These are phyloP conservation scores for Triticum timopheevii DNA, from an alignment of 176 grass and related monocot genomes.

Conservation along the genomic window DNA sequence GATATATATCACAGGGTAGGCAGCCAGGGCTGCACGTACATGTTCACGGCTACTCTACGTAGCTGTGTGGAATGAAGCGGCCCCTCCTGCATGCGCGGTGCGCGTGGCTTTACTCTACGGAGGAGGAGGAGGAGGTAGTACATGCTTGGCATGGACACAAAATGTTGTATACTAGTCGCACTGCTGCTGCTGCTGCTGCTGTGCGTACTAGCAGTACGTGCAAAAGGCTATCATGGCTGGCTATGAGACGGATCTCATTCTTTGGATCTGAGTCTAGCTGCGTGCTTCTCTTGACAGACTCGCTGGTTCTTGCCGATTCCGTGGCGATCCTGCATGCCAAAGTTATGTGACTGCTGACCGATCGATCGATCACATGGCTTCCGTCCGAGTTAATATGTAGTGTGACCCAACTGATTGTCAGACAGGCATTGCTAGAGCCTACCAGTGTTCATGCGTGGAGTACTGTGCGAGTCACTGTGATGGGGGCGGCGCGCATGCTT, in stretches of 20 bases:
- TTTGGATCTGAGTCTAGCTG: conserved; percentile 14
- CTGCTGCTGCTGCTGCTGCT: neutral
- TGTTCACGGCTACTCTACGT: neutral
- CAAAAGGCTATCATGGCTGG: conserved; percentile 5
- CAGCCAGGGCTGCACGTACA: neutral
- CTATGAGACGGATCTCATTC: neutral
- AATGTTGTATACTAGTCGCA: neutral
- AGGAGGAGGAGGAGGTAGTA: neutral
- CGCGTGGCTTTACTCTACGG: neutral
- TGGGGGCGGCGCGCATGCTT: conserved; percentile 29
- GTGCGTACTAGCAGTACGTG: neutral
- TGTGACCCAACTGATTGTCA: neutral
- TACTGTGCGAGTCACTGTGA: conserved; percentile 15
- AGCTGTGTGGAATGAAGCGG: neutral
- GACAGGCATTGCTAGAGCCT: neutral
- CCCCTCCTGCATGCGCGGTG: neutral
- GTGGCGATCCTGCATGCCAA: neutral
- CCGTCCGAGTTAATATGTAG: neutral
- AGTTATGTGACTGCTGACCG: neutral
- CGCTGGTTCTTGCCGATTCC: conserved; percentile 31
- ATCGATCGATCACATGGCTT: neutral
- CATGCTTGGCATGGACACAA: conserved; percentile 28
- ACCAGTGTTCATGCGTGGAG: neutral
- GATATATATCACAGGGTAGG: conserved; percentile 42
- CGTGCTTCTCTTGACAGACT: conserved; percentile 28